Base-by-base conservation (phyloP, 2,329 filamentous ascomycete species). In the Davidsoniella australis region DNA sequence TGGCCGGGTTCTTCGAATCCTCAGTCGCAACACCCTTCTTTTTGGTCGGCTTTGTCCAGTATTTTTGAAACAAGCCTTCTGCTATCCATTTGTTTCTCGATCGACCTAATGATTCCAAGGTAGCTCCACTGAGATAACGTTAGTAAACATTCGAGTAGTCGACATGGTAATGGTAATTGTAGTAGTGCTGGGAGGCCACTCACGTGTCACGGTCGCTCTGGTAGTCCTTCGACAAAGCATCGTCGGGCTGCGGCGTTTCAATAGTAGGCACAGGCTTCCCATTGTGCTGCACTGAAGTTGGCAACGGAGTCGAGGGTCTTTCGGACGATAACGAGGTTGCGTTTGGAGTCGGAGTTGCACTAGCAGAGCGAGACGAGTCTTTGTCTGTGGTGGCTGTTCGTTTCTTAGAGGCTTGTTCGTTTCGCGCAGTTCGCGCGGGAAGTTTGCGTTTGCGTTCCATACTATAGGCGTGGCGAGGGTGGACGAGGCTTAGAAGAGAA, bases 151-250 rank as follows among this genome's bases (percentile, higher is more conserved):
- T 41, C 3, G 29, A 23, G 37, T 16, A 37, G 36, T 41, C n/a
- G 17, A 14, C 6, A 10, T 26, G 41, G 20, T 5, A 14, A 10
- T 26, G 41, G 20, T 5, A 14, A 16, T 24, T 16, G 5, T 6
- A 23, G 7, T 18, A 37, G 12, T 40, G 39, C 23, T 38, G 23
- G 44, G 14, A 14, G 16, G 26, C 26, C 16, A 50, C 50, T 17
- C 63, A 80, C 80, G 80, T 86, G 60, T 86, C 81, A 50, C 78
- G 73, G 39, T 88, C 71, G 20, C 76, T 76, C 64, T 88, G 84
- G 58, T 80, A 89, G 12, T 86, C 81, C 55, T 72, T 73, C 4
- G 64, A 59, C 0, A 79, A 66, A 5, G 88, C 66, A 54, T 79
- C 70, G 6, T 75, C 70, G 0, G 77, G 65, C 60, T 91, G 84